Base-by-base conservation (phyloP, 2,329 filamentous ascomycete genomes). In the Alternaria incomplexa region DNA sequence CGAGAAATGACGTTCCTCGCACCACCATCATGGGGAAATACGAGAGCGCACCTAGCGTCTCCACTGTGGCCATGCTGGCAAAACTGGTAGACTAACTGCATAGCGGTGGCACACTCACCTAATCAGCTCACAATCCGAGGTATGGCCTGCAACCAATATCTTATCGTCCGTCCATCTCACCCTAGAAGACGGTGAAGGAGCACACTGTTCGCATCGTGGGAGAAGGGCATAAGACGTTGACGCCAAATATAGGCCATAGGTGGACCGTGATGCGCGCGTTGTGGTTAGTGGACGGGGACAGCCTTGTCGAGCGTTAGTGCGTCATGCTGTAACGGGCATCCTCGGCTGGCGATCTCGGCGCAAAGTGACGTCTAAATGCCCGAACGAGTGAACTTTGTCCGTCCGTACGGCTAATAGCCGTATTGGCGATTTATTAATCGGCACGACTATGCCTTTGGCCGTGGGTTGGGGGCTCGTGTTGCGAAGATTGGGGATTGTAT, bases 331-430 rank as follows among this genome's bases (percentile, higher is more conserved):
- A 47, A 55, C 23, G 11, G 17, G 57, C 25, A 23, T 12, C 2
- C 47, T 59, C 50, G 57, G 32, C 23, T 36, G 57, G 50, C 25
- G 50, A 55, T 59, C 57, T 59, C 57, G 57, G 57, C 26, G 28
- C 8, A 40, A 40, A 40, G 36, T 40, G 36, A 40, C 36, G 36
- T 40, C 36, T 40, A 40, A 43, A n/a, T 54, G n/a, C 57, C 48
- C 22, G 23, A 55, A 55, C 15, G 8, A 59, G 57, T 36, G 30
- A 45, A 55, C 48, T 28, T 55, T 55, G 6, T 17, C 57, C 15
- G 13, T 28, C 20, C 55, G 23, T 5, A 59, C 47, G 40, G 32
- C 40, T 25, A 43, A 26, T 54, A 44, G 45, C 50, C 23, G 51
- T 59, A 43, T 46, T 51, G 12, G 28, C 57, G 20, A 45, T 45